phyloP scores from a whole-genome alignment of 2,329 filamentous ascomycete genomes.

The Aurifilum marmelostoma region DNA sequence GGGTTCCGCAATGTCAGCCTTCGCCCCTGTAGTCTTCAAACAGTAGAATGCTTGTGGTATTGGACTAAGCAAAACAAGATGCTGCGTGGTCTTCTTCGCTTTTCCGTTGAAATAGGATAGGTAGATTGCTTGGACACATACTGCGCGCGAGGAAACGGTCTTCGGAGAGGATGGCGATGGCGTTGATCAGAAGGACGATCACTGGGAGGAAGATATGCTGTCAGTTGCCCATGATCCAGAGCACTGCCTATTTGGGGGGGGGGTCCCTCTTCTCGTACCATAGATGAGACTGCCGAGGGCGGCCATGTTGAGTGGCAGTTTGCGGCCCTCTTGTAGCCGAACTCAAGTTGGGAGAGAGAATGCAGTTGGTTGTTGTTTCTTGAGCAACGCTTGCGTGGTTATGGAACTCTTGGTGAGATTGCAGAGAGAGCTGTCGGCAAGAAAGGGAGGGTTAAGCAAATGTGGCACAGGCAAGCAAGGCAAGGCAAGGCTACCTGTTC shows the following conservation, averaged over 20 bases:
- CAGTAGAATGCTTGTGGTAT: background rate
- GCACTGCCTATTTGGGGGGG: conserved; percentile 22
- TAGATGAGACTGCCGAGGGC: conserved; percentile 76
- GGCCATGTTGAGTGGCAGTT: conserved; percentile 57
- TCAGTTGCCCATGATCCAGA: conserved; percentile 21
- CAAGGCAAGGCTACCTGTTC: background rate
- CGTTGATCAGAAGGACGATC: conserved; percentile 86
- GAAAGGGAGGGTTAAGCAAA: background rate
- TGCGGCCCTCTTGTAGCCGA: conserved; percentile 24
- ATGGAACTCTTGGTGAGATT: background rate
- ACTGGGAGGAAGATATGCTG: conserved; percentile 51
- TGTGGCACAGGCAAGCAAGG: background rate
- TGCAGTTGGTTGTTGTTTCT: background rate
- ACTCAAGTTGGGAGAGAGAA: background rate
- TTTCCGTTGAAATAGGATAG: background rate
- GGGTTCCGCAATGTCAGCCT: conserved; percentile 48
- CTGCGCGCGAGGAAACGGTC: conserved; percentile 89
- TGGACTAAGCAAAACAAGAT: background rate
- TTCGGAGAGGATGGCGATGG: conserved; percentile 90
- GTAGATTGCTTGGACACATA: conserved; percentile 51
- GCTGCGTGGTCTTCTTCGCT: background rate
- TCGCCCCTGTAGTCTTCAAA: background rate
- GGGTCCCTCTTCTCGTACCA: conserved; percentile 48
- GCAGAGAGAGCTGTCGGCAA: background rate
- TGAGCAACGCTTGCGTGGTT: background rate